Evolutionary conservation across 1,284 basidiomycete genomes (phyloP).

Genomic region (Ganoderma sp.): DNA sequence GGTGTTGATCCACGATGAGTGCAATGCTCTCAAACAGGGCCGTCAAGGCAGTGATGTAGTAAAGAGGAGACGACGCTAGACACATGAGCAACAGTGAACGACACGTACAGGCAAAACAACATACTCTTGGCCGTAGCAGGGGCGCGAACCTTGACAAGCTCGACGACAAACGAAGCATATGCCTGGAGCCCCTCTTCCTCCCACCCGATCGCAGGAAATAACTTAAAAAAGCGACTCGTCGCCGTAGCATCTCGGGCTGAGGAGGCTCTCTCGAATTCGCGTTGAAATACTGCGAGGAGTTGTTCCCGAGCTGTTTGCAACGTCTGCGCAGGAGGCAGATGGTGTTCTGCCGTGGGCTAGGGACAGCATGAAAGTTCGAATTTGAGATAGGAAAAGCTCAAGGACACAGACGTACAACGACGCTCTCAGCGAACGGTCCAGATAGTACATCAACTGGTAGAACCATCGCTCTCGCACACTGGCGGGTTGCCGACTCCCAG

Average conservation of each 20-base stretch:
- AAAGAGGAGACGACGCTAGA: slow-evolving; percentile 85
- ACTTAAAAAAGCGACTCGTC: slow-evolving; percentile 94
- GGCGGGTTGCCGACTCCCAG: slow-evolving; percentile 93
- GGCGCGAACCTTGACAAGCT: slow-evolving; percentile 82
- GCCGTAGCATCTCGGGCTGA: slow-evolving; percentile 81
- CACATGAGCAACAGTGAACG: background rate
- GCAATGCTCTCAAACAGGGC: slow-evolving; percentile 95
- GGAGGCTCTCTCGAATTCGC: slow-evolving; percentile 82
- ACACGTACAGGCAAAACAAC: slow-evolving; percentile 25
- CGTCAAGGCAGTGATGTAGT: slow-evolving; percentile 87
- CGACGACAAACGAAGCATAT: slow-evolving; percentile 92
- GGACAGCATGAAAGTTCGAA: slow-evolving; percentile 21
- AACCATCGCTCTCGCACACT: slow-evolving; percentile 89
- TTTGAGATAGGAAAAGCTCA: no score
- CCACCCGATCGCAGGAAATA: slow-evolving; percentile 94
- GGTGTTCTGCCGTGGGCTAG: slow-evolving; percentile 89
- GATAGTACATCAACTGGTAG: slow-evolving; percentile 80
- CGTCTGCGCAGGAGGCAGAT: slow-evolving; percentile 84
- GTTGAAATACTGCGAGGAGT: slow-evolving; percentile 80
- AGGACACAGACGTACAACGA: slow-evolving; percentile 69
- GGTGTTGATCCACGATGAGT: slow-evolving; percentile 96
- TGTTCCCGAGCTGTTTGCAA: slow-evolving; percentile 77
- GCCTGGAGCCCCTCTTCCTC: slow-evolving; percentile 92
- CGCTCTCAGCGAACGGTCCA: slow-evolving; percentile 85
- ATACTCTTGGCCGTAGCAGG: slow-evolving; percentile 83